These are phyloP conservation scores for Teunomyces aglyptinius DNA, from an alignment of 805 yeast genomes.

Conservation along the genomic window DNA sequence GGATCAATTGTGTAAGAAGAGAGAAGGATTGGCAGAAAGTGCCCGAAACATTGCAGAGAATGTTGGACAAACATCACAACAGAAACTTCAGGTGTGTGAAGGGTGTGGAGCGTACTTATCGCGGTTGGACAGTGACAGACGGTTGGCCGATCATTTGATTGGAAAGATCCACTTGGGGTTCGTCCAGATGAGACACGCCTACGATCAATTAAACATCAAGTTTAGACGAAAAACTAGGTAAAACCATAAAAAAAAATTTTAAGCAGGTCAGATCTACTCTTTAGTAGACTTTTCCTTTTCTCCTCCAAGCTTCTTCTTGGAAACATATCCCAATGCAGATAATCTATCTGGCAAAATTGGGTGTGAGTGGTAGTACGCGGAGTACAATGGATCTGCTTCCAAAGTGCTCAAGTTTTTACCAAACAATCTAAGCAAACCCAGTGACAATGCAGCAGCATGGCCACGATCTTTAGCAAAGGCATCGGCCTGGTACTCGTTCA, in stretches of 20 bases:
- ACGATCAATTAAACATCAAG: constrained; percentile 34
- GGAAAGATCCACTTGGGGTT: constrained; percentile 87
- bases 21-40: constrained; percentile 53
- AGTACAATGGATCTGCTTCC: constrained; percentile 86
- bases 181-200: constrained; percentile 65
- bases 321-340: constrained; percentile 59
- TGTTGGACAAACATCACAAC: constrained; percentile 83
- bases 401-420: constrained; percentile 80
- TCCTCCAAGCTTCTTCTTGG: constrained; percentile 34
- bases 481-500: constrained; percentile 93
- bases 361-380: constrained; percentile 86
- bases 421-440: constrained; percentile 71
- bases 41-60: constrained; percentile 64
- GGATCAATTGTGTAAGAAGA: constrained; percentile 43
- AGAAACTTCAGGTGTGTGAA: constrained; percentile 85
- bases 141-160: constrained; percentile 84
- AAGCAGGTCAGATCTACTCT: not conserved
- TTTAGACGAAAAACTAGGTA: constrained; percentile 6
- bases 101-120: constrained; percentile 88
- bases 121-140: constrained; percentile 78
- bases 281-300: not conserved
- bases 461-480: constrained; percentile 79
- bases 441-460: constrained; percentile 62
- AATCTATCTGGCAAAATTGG: constrained; percentile 92
- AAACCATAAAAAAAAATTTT: not conserved